These are phyloP conservation scores for Aegilops longissima DNA, from an alignment of 176 grass and related monocot genomes.

Conservation along the genomic window DNA sequence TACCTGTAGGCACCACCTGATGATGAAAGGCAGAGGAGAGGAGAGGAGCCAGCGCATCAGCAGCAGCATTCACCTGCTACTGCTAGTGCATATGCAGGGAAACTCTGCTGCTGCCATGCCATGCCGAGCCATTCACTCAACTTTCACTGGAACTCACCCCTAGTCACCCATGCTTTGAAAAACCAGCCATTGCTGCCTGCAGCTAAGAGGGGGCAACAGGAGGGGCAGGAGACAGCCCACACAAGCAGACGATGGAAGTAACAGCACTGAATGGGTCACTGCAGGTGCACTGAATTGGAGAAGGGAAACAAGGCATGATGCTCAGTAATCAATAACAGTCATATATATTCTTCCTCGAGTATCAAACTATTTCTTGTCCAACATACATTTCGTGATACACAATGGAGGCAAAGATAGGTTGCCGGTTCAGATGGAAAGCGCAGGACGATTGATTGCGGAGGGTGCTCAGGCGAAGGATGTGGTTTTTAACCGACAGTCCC, in stretches of 20 bases:
- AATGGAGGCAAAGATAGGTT: neutral
- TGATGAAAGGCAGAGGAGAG: neutral
- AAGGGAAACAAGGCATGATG: neutral
- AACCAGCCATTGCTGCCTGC: neutral
- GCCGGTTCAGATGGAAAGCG: neutral
- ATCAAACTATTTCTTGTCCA: constrained; percentile 2
- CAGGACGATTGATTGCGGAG: neutral
- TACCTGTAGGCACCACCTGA: neutral
- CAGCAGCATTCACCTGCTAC: neutral
- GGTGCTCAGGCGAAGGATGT: neutral
- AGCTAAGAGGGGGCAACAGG: constrained; percentile 1
- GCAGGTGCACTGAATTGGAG: neutral
- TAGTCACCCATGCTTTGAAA: constrained; percentile 3
- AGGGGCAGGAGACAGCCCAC: neutral
- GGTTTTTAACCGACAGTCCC: constrained; percentile 43
- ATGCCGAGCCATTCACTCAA: constrained; percentile 10
- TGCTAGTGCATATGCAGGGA: neutral
- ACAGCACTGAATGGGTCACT: neutral
- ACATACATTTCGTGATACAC: neutral
- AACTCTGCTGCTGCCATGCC: constrained; percentile 2
- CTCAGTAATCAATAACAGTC: neutral
- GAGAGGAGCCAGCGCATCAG: neutral
- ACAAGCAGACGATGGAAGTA: constrained; percentile 18
- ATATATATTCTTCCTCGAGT: constrained; percentile 24
- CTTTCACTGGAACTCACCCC: neutral